Conservation (phyloP, 148 eudicot genomes). For the Hydrangea macrophylla region DNA sequence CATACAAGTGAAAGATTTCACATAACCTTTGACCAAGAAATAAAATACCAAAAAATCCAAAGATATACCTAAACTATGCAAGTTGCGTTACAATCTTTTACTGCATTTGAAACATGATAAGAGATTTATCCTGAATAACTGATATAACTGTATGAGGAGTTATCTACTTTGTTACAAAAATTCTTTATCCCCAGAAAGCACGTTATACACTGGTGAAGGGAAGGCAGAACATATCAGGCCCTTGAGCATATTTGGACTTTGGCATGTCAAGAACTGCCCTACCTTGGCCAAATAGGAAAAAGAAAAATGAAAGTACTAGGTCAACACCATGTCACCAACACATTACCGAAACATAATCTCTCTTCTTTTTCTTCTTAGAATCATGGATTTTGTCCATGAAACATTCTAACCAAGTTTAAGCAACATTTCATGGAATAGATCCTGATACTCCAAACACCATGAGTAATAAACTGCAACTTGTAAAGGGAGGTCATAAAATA, state of each 20-base stretch:
- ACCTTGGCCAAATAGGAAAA: not conserved
- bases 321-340: not conserved
- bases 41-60: not conserved
- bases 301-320: not conserved
- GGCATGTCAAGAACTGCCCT: not conserved
- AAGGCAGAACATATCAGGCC: no score
- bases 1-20: not conserved
- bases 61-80: not conserved
- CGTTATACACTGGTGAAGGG: no score
- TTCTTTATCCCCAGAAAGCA: no score
- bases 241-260: no score
- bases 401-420: not conserved
- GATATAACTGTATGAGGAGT: no score
- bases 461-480: not conserved
- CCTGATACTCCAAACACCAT: constrained; percentile 7
- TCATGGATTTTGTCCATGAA: not conserved
- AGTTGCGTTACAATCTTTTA: not conserved
- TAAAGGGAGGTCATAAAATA: not conserved
- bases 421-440: not conserved
- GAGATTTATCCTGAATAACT: no score
- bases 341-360: not conserved
- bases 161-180: no score
- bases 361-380: not conserved
- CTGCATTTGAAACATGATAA: not conserved
- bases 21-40: not conserved